These are phyloP conservation scores for Vanrija humicola DNA, from an alignment of 1,284 basidiomycete genomes.

Conservation along the genomic window DNA sequence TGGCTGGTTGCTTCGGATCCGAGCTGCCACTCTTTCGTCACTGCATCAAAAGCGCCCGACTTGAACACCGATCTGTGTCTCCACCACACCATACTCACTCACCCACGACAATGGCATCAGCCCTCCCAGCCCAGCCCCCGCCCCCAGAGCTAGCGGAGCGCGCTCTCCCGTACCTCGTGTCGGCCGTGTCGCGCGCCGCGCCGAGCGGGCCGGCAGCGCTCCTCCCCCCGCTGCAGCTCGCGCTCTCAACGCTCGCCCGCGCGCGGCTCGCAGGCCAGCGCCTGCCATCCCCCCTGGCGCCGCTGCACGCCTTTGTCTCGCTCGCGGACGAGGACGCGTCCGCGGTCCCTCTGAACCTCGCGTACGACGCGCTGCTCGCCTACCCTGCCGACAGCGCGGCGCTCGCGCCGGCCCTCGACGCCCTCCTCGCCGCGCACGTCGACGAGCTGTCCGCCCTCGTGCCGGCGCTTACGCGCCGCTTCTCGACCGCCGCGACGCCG, in stretches of 20 bases:
- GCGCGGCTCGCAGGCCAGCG: constrained; percentile 3
- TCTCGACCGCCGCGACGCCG: neutral
- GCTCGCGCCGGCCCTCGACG: constrained; percentile 3
- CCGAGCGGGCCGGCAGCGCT: neutral
- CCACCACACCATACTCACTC: neutral
- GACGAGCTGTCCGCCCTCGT: neutral
- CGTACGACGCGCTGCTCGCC: constrained; percentile 15
- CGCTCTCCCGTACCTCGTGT: constrained; percentile 7
- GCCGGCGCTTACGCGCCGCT: neutral
- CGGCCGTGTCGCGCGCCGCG: constrained; percentile 1
- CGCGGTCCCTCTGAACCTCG: neutral
- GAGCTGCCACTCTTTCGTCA: too few species aligned
- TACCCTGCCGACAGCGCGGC: constrained; percentile 9
- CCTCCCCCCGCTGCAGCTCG: neutral
- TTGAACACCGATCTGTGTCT: neutral
- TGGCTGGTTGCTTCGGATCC: too few species aligned
- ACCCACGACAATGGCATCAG: neutral
- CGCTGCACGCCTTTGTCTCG: constrained; percentile 11
- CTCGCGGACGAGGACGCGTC: neutral
- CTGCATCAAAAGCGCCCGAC: too few species aligned
- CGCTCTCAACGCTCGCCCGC: constrained; percentile 9
- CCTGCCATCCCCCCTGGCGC: constrained; percentile 1
- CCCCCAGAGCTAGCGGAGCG: constrained; percentile 3
- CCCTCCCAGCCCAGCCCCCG: neutral
- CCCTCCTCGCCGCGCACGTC: neutral